Percentiles rank a stretch among this genome's conserved stretches.
Evolutionary conservation across 257 asterid species (phyloP).

Genomic region (Jasminum sambac): DNA sequence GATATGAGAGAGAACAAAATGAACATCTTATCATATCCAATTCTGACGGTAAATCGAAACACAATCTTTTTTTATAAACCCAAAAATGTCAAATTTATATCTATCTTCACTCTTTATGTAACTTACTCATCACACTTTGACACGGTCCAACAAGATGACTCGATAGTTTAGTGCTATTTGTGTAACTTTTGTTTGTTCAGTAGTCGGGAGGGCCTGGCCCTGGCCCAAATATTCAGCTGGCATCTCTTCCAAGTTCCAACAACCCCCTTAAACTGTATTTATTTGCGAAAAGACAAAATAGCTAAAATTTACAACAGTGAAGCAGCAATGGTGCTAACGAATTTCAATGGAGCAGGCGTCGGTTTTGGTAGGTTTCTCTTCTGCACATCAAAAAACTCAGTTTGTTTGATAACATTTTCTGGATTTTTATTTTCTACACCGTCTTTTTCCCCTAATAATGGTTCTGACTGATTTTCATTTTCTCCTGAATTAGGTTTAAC

Average conservation of each 20-base stretch:
- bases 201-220: too few relatives aligned
- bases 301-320: not conserved
- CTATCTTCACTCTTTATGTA: too few relatives aligned
- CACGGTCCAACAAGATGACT: too few relatives aligned
- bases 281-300: not conserved
- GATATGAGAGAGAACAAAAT: too few relatives aligned
- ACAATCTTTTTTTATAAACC: too few relatives aligned
- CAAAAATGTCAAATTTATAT: too few relatives aligned
- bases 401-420: not conserved
- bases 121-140: too few relatives aligned
- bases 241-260: not conserved
- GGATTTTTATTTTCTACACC: not conserved
- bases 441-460: not conserved
- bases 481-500: not conserved
- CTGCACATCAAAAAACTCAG: not conserved
- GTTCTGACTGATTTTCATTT: not conserved
- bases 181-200: not conserved
- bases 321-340: slow-evolving; percentile 49
- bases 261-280: not conserved
- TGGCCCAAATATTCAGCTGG: not conserved
- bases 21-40: too few relatives aligned
- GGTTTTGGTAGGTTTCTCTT: slow-evolving; percentile 58
- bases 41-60: too few relatives aligned
- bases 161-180: not conserved
- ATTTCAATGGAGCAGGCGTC: slow-evolving; percentile 74